These are phyloP conservation scores for Puya raimondii DNA, from an alignment of 176 grass and related monocot genomes.

Conservation along the genomic window DNA sequence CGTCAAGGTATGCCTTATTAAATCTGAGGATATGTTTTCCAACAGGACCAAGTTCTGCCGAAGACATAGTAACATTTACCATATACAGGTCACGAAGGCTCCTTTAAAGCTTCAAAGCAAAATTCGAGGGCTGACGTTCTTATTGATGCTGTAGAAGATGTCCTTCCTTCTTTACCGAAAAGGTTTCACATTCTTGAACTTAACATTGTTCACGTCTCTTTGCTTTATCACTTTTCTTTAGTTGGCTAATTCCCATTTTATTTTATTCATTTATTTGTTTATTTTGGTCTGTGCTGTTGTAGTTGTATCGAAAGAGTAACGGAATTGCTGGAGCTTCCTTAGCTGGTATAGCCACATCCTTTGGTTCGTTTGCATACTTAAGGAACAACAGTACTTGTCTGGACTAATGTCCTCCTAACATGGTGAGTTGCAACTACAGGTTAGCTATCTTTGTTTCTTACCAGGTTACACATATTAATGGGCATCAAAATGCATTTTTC, in stretches of 20 bases:
- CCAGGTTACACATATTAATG: too few species aligned
- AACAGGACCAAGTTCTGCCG: background rate
- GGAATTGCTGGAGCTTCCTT: background rate
- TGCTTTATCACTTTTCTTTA: background rate
- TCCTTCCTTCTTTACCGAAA: slow-evolving; percentile 47
- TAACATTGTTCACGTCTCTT: background rate
- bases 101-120: slow-evolving; percentile 14
- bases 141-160: slow-evolving; percentile 32
- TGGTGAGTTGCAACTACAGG: too few species aligned
- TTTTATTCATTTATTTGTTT: background rate
- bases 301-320: slow-evolving; percentile 1
- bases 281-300: background rate
- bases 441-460: too few species aligned
- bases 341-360: background rate
- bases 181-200: slow-evolving; percentile 23
- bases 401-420: too few species aligned
- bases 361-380: background rate
- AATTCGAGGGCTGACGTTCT: slow-evolving; percentile 29
- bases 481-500: too few species aligned
- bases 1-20: slow-evolving; percentile 17
- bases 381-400: too few species aligned
- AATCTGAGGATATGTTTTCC: background rate
- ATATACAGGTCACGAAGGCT: slow-evolving; percentile 16
- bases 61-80: slow-evolving; percentile 1
- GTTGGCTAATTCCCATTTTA: background rate